Evolutionary conservation across 2,329 filamentous ascomycete genomes (phyloP).

Genomic region (Pseudogymnoascus sp.): DNA sequence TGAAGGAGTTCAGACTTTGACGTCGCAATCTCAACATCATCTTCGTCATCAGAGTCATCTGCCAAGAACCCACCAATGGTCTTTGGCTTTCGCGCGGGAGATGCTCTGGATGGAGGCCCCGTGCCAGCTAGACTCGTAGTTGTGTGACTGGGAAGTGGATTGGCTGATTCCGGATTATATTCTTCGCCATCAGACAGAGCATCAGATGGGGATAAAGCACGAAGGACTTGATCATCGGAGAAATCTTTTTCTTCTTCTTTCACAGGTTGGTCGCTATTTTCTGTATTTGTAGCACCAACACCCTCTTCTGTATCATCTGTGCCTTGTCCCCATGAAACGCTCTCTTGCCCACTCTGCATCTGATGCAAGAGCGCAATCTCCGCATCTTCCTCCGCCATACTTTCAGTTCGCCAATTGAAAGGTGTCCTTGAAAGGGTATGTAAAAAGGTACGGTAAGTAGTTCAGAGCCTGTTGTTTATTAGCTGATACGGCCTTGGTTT

Average conservation of each 20-base stretch:
- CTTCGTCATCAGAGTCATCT: conserved; percentile 31
- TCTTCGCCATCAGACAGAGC: conserved; percentile 27
- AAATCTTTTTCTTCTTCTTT: conserved; percentile 27
- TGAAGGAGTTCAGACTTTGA: conserved; percentile 21
- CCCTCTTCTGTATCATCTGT: conserved; percentile 24
- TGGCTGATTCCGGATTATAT: conserved; percentile 24
- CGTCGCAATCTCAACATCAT: conserved; percentile 19
- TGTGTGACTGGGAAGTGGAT: conserved; percentile 23
- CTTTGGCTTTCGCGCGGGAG: conserved; percentile 20
- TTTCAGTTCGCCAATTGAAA: conserved; percentile 10
- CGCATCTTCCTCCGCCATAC: conserved; percentile 30
- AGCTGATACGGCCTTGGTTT: neutral
- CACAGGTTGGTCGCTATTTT: conserved; percentile 28
- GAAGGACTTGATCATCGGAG: conserved; percentile 32
- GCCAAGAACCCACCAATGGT: conserved; percentile 30
- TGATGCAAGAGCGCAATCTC: conserved; percentile 32
- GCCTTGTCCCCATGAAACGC: conserved; percentile 22
- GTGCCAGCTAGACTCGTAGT: conserved; percentile 25
- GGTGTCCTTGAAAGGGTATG: neutral
- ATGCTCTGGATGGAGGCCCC: conserved; percentile 28
- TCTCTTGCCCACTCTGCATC: conserved; percentile 30
- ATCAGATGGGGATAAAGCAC: conserved; percentile 30
- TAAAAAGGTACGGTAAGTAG: neutral
- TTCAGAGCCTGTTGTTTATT: neutral
- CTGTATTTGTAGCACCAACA: conserved; percentile 29